These are phyloP conservation scores for Lachnellula subtilissima DNA, from an alignment of 2,329 filamentous ascomycete genomes.

Conservation along the genomic window DNA sequence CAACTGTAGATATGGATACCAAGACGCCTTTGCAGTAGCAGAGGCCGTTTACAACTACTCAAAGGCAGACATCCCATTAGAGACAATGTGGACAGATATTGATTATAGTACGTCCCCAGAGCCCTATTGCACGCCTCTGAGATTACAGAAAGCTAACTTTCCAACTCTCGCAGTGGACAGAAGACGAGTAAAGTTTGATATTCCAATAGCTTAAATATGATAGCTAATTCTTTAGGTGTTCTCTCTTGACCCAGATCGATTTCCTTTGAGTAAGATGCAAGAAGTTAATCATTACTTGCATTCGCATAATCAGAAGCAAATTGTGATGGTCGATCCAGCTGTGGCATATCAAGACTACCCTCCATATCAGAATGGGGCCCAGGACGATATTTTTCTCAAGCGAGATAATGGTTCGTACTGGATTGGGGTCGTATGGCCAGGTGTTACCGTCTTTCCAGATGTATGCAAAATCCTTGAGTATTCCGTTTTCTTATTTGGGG, in stretches of 20 bases:
- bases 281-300: constrained; percentile 65
- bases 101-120: constrained; percentile 17
- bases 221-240: constrained; percentile 41
- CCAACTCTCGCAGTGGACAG: constrained; percentile 35
- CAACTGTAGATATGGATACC: constrained; percentile 61
- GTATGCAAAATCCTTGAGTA: no score
- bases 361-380: constrained; percentile 48
- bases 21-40: constrained; percentile 57
- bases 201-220: neutral
- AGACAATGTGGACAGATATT: constrained; percentile 66
- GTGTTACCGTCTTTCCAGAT: constrained; percentile 66
- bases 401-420: constrained; percentile 51
- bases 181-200: constrained; percentile 35
- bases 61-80: constrained; percentile 58
- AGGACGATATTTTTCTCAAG: constrained; percentile 44
- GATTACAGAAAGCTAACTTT: neutral
- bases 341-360: constrained; percentile 47
- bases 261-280: constrained; percentile 56
- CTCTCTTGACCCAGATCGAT: constrained; percentile 59
- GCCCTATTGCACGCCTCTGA: no score
- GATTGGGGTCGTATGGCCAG: constrained; percentile 72
- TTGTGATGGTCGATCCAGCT: constrained; percentile 74
- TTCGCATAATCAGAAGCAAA: constrained; percentile 60
- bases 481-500: no score
- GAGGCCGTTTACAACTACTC: constrained; percentile 66